phyloP scores from a whole-genome alignment of 306 rosid species.

The Begonia fuchsioides region DNA sequence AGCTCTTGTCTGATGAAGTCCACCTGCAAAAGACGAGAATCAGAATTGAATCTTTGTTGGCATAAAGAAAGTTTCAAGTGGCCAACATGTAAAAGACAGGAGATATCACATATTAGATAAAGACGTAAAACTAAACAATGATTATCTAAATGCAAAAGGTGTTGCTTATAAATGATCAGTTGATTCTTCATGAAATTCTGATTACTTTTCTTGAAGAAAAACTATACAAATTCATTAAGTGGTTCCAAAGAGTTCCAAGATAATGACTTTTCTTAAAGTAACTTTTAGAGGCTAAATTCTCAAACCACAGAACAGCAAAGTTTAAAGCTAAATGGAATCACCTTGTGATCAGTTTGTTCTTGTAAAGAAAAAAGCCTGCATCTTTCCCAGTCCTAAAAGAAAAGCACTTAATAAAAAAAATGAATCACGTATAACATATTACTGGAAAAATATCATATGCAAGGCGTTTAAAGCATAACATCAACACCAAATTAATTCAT shows the following conservation, averaged over 20 bases:
- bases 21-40: slow-evolving; percentile 30
- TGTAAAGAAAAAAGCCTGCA: slow-evolving; percentile 71
- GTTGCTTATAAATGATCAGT: too few relatives aligned
- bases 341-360: slow-evolving; percentile 84
- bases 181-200: too few relatives aligned
- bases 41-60: slow-evolving; percentile 2
- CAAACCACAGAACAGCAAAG: too few relatives aligned
- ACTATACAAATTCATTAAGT: not conserved
- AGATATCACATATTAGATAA: too few relatives aligned
- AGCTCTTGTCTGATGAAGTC: slow-evolving; percentile 64
- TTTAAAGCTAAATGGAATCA: slow-evolving; percentile 6
- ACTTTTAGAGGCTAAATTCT: too few relatives aligned
- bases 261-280: too few relatives aligned
- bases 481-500: too few relatives aligned
- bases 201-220: too few relatives aligned
- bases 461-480: too few relatives aligned
- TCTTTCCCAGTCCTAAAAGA: slow-evolving; percentile 56
- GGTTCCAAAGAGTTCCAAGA: too few relatives aligned
- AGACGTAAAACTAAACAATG: too few relatives aligned
- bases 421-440: not conserved
- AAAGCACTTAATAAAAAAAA: slow-evolving; percentile 4
- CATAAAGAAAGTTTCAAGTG: not conserved
- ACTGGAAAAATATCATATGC: not conserved
- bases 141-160: too few relatives aligned
- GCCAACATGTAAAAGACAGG: not conserved